phyloP scores from a whole-genome alignment of 176 grass and related monocot genomes.

The Luzula sylvatica region DNA sequence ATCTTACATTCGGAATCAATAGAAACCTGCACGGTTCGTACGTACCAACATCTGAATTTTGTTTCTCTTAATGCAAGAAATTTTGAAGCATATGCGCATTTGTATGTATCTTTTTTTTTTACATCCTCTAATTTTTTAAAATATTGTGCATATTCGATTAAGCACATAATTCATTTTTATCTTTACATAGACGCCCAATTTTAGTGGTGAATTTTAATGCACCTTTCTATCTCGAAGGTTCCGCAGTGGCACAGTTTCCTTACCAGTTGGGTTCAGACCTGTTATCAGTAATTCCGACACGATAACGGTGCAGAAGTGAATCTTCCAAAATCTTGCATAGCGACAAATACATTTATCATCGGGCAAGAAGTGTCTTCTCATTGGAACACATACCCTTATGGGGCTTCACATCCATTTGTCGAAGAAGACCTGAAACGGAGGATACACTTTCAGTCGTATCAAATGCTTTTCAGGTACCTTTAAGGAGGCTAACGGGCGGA shows the following conservation, averaged over 20 bases:
- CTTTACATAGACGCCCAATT: constrained; percentile 57
- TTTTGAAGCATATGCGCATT: constrained; percentile 81
- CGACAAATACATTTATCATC: not conserved
- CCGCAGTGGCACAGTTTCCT: constrained; percentile 27
- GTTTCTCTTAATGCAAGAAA: constrained; percentile 49
- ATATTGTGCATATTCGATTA: too few species aligned
- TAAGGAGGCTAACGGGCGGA: constrained; percentile 55
- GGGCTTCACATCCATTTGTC: constrained; percentile 50
- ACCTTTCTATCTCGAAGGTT: constrained; percentile 93
- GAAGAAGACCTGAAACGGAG: constrained; percentile 79
- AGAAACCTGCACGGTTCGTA: too few species aligned
- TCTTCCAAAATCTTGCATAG: not conserved
- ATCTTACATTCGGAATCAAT: too few species aligned
- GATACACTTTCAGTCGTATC: constrained; percentile 37
- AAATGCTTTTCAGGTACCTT: constrained; percentile 38
- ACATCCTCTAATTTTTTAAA: not conserved
- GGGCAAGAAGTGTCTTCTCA: constrained; percentile 42
- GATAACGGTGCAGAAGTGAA: constrained; percentile 24
- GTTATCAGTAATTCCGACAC: constrained; percentile 3
- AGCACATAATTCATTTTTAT: too few species aligned
- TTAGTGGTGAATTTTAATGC: constrained; percentile 97
- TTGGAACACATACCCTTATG: constrained; percentile 55
- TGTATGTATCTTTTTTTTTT: constrained; percentile 47
- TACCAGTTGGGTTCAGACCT: constrained; percentile 9
- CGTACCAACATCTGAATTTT: too few species aligned